Conservation (phyloP, 371 early-diverging fungal species). For the Lichtheimia hyalospora region DNA sequence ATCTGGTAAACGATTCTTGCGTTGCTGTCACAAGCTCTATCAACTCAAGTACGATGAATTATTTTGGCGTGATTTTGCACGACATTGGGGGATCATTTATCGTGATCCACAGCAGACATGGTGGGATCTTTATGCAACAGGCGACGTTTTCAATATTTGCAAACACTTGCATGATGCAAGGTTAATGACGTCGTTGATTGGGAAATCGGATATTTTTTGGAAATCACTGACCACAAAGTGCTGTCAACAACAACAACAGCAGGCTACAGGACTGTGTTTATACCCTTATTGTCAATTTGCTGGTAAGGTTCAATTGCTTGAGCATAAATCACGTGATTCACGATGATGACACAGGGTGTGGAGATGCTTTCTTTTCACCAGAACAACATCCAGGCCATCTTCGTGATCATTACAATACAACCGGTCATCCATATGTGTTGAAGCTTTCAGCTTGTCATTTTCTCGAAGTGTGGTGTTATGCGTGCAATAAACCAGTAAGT, state of each 20-base stretch:
- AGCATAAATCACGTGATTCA: neutral
- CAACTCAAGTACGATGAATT: neutral
- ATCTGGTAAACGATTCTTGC: neutral
- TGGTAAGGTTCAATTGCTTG: neutral
- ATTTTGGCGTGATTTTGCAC: slow-evolving; percentile 10
- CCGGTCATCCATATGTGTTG: slow-evolving; percentile 4
- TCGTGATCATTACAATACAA: slow-evolving; percentile 10
- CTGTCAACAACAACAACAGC: neutral
- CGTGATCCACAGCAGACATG: slow-evolving; percentile 4
- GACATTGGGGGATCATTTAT: slow-evolving; percentile 4
- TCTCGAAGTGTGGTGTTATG: slow-evolving; percentile 14
- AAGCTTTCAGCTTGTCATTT: slow-evolving; percentile 11
- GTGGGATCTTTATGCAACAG: slow-evolving; percentile 9
- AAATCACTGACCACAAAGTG: neutral
- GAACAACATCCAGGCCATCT: slow-evolving; percentile 14
- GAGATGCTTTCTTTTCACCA: slow-evolving; percentile 8
- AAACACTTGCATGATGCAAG: slow-evolving; percentile 2
- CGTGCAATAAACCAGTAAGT: slow-evolving; percentile 13
- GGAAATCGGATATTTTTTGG: slow-evolving; percentile 4
- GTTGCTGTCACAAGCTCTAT: neutral
- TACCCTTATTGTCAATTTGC: neutral
- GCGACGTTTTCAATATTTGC: slow-evolving; percentile 6
- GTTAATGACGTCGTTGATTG: neutral
- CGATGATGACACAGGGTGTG: slow-evolving; percentile 1
- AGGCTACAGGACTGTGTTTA: neutral